phyloP scores from a whole-genome alignment of 2,329 filamentous ascomycete genomes.

The Penicillium sclerotigenum region DNA sequence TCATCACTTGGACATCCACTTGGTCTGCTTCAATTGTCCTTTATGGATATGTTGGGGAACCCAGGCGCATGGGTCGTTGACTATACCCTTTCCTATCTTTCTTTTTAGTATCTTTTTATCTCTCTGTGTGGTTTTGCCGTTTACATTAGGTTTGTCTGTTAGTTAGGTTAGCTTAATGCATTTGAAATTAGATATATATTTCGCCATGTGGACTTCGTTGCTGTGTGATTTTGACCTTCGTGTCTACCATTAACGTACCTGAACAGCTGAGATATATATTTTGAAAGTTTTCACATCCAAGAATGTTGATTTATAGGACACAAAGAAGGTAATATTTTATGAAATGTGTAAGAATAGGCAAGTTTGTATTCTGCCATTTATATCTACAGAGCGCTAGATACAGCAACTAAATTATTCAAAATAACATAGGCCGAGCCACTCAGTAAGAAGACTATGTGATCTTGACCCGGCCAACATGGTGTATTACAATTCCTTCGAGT shows the following conservation, averaged over 20 bases:
- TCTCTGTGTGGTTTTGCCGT: neutral
- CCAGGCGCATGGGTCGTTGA: slow-evolving; percentile 7
- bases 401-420: slow-evolving; percentile 13
- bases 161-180: neutral
- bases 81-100: neutral
- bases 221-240: neutral
- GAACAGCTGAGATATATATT: neutral
- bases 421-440: neutral
- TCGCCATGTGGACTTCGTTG: neutral
- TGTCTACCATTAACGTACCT: neutral
- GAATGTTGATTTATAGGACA: neutral
- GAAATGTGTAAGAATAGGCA: neutral
- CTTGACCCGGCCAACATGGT: neutral
- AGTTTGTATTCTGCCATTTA: slow-evolving; percentile 13
- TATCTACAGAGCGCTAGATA: slow-evolving; percentile 24
- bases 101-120: neutral
- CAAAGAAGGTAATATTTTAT: too few species aligned
- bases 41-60: slow-evolving; percentile 1
- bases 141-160: neutral
- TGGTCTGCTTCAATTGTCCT: neutral
- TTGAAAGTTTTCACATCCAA: neutral
- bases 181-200: neutral
- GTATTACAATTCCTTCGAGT: neutral
- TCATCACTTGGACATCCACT: neutral
- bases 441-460: neutral